These are phyloP conservation scores for Alisma plantagoaquatica DNA, from an alignment of 106 monocot genomes.

Conservation along the genomic window DNA sequence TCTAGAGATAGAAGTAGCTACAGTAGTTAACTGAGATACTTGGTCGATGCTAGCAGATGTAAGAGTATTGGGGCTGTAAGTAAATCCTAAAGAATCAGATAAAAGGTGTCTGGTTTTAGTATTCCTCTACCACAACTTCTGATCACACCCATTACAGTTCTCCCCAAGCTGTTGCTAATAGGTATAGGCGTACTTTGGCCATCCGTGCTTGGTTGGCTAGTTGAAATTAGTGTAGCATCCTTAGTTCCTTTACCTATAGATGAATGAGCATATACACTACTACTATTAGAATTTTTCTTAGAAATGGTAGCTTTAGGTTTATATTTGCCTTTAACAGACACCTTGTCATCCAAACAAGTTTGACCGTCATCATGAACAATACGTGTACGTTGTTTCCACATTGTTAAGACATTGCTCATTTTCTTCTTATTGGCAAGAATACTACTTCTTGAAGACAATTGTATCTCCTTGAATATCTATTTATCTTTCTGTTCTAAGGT, in stretches of 20 bases:
- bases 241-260: constrained; percentile 8
- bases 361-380: constrained; percentile 69
- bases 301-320: constrained; percentile 28
- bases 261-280: constrained; percentile 15
- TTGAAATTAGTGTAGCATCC: neutral
- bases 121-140: constrained; percentile 64
- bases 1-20: constrained; percentile 10
- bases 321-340: constrained; percentile 25
- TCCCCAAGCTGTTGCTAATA: constrained; percentile 39
- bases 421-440: constrained; percentile 95
- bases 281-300: constrained; percentile 18
- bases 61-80: neutral
- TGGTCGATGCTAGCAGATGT: constrained; percentile 4
- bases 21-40: neutral
- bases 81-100: constrained; percentile 16
- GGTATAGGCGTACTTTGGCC: constrained; percentile 34
- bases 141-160: constrained; percentile 70
- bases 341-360: constrained; percentile 34
- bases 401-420: constrained; percentile 87
- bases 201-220: constrained; percentile 22
- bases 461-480: constrained; percentile 81
- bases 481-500: constrained; percentile 96
- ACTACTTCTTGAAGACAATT: constrained; percentile 78
- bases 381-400: constrained; percentile 97
- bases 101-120: constrained; percentile 57